Evolutionary conservation across 345 rosid species (phyloP).

Genomic region (Eucalyptus marginata): DNA sequence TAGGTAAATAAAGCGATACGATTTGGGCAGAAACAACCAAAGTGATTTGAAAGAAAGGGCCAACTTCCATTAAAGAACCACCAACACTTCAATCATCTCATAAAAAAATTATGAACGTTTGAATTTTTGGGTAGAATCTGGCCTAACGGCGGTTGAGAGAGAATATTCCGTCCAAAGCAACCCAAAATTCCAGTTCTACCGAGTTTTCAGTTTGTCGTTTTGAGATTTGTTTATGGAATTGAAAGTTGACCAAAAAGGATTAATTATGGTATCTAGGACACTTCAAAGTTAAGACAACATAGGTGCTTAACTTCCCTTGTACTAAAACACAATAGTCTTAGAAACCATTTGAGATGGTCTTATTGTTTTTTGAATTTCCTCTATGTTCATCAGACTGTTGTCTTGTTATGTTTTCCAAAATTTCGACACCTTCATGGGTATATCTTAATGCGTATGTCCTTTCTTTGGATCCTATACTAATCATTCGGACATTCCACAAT

Average conservation of each 20-base stretch:
- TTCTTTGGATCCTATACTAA: not conserved
- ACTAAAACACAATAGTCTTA: not conserved
- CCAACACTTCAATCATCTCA: not conserved
- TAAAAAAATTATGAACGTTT: not conserved
- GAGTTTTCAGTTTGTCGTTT: not conserved
- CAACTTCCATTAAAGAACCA: not conserved
- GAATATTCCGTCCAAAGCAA: not conserved
- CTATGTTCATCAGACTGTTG: not conserved
- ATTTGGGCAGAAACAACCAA: not conserved
- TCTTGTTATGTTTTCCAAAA: not conserved
- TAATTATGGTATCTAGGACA: not conserved
- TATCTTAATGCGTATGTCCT: not conserved
- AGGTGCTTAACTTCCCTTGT: not conserved
- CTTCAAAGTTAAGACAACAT: not conserved
- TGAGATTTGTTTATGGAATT: not conserved
- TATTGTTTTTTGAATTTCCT: rapidly evolving
- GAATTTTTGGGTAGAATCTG: not conserved
- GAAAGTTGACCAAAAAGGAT: not conserved
- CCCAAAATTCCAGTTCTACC: not conserved
- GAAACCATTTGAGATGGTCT: not conserved
- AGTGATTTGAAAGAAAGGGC: not conserved
- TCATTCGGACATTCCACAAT: not conserved
- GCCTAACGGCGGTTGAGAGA: not conserved
- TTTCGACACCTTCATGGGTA: not conserved
- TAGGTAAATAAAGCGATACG: not conserved